Base-by-base conservation (phyloP, 1,284 basidiomycete species). In the Apiotrichum domesticum region DNA sequence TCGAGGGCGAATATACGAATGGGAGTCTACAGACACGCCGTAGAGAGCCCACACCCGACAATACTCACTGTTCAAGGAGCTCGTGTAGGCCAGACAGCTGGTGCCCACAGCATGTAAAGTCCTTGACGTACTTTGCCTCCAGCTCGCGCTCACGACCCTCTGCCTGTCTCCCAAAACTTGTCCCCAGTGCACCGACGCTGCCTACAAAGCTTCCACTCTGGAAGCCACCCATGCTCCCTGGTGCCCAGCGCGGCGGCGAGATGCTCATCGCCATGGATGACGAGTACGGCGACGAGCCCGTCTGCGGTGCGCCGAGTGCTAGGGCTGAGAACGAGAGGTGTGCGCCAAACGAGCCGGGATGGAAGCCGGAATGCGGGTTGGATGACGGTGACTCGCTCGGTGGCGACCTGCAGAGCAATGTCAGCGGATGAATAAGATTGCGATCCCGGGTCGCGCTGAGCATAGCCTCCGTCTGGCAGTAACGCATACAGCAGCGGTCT, bases 31-130 rank as follows among this genome's bases (percentile, higher is more conserved):
- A 21, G 21, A 21, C 21, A 21, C 21, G 21, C 21, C 21, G 21
- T 21, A 21, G 21, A 21, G 21, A 21, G 21, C 21, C 21, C 21
- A 21, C 21, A n/a, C 46, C 9, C 21, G 29, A 4, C 32, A 4
- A 42, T 37, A 73, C 77, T 71, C 59, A 78, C 76, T 78, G 77
- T 51, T 78, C 75, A 8, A 78, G 59, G 34, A 78, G 55, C 53
- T 77, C 77, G 54, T 78, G 77, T 50, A 78, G 51, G 1, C 77
- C 75, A 15, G 70, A 71, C 58, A 78, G 58, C 56, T 73, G 71
- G 43, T 68, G 64, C 11, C 74, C 75, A 52, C 77, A 78, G 61
- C 77, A 78, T 3, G 64, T 70, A 50, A 77, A 77, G 62, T 77
- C 75, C 58, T 66, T 66, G 15, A 76, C 75, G 51, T 75, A 78